Base-by-base conservation (phyloP, 345 rosid species). In the Corymbia maculata region DNA sequence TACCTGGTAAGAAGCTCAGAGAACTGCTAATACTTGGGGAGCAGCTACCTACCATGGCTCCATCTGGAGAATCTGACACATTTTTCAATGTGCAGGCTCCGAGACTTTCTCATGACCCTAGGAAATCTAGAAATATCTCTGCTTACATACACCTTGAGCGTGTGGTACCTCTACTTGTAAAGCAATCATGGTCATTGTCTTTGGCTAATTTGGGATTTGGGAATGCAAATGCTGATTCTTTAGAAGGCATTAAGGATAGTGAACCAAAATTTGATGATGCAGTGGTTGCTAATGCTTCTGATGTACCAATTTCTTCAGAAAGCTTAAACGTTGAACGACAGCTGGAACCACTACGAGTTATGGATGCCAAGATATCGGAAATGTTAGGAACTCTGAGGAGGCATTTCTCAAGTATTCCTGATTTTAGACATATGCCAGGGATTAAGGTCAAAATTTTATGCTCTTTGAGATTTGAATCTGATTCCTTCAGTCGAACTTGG, bases 351-450 rank as follows among this genome's bases (percentile, higher is more conserved):
- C 90, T 98, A 88, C 95, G 97, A 36, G 98, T 98, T 82, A 95
- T 95, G 97, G 99, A 98, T 91, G 90, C 99, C 88, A 96, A 93
- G 91, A 92, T 93, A 90, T 96, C 96, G n/a, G 95, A 93, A 89
- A 93, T 96, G 86, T 92, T 95, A 51, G 93, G 89, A 88, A 93
- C 91, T 57, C 88, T 97, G 82, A 94, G 99, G 93, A 95, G 93
- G 91, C 96, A 98, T 91, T 96, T 97, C 92, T 95, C 96, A 8
- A 95, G 92, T 86, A 91, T 98, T 91, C 98, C 98, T 91, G 99
- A 98, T 94, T 94, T 90, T 90, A 95, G 95, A 92, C 94, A 95
- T 89, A 92, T 93, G 95, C 91, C 93, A 30, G 98, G 96, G 88
- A 90, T 98, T 87, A 96, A 94, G 93, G 97, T 96, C 86, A 94